These are phyloP conservation scores for Schizothecium vesticola DNA, from an alignment of 495 filamentous ascomycete genomes.

Conservation along the genomic window DNA sequence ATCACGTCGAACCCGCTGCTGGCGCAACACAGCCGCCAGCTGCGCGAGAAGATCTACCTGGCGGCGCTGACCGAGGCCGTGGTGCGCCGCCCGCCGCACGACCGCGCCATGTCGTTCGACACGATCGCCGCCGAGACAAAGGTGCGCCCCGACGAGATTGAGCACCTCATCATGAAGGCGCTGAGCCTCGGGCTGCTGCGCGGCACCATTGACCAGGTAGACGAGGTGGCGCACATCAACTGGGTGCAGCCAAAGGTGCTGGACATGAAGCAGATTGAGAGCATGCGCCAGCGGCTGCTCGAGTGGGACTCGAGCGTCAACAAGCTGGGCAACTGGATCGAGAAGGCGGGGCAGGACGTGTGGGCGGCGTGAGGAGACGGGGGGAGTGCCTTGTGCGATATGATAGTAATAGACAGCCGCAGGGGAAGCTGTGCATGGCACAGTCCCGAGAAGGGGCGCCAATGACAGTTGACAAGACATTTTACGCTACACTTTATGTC, in stretches of 20 bases:
- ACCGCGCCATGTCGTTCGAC: conserved; percentile 84
- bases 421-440: not conserved
- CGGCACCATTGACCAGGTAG: conserved; percentile 95
- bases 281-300: conserved; percentile 78
- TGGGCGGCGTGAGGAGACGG: conserved; percentile 64
- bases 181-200: conserved; percentile 83
- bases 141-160: conserved; percentile 83
- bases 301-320: conserved; percentile 97
- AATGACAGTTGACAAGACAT: not conserved
- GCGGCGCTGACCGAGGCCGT: conserved; percentile 93
- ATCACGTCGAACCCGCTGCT: conserved; percentile 75
- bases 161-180: conserved; percentile 98
- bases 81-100: conserved; percentile 90
- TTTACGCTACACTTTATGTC: not conserved
- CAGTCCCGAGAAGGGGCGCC: not conserved
- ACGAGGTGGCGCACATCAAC: conserved; percentile 85
- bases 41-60: conserved; percentile 96
- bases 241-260: conserved; percentile 99
- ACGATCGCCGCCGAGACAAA: conserved; percentile 89
- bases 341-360: conserved; percentile 79
- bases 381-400: not conserved
- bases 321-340: conserved; percentile 91
- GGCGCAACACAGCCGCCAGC: conserved; percentile 67
- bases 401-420: conserved; percentile 7
- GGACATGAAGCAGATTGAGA: conserved; percentile 92